Evolutionary conservation across 345 rosid genomes (phyloP), one percentile per base, ranked within the genome.

Genomic region (Lumnitzera littorea): DNA sequence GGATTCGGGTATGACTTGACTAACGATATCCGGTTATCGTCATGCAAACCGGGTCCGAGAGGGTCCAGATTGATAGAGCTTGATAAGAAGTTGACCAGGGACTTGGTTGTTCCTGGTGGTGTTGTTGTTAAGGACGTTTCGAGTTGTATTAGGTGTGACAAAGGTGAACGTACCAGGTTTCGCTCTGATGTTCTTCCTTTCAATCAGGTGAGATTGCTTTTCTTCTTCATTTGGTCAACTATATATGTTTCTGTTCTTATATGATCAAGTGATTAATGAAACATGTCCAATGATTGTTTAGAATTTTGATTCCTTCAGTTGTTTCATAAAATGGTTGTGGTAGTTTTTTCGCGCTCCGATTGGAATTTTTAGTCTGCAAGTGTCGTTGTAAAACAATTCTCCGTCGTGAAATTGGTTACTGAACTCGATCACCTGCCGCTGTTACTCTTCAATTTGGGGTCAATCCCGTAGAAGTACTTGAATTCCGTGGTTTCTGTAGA

Each of bases 121-220:
- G 72, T 77, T 50, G 78, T 94, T 46, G 95, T 90, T n/a, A 62
- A 64, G 25, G 60, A 74, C 46, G 99, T 86, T 48, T 72, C 87
- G 3, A 62, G 66, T 50, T 86, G 78, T 36, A 88, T 94, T 62
- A 90, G 82, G 80, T 94, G 96, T 57, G 99, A 94, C 57, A 94
- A 94, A 63, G 99, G 97, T 73, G 97, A 94, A 57, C 88, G 91
- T 14, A 89, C 91, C 4, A 82, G 97, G 69, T 72, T 89, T 36
- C 70, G 79, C 54, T 83, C 97, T 58, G 97, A 94, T 62, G 78
- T 87, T 56, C 90, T 94, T 56, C 77, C 95, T 64, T 94, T 94
- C 65, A 84, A 78, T 61, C 91, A 88, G 95, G 99, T 89, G 58
- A 53, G 29, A 15, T 16, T 12, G 12, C 51, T 31, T 12, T 50